phyloP scores from a whole-genome alignment of 1,284 basidiomycete species.

The Apiotrichum veenhuisii region DNA sequence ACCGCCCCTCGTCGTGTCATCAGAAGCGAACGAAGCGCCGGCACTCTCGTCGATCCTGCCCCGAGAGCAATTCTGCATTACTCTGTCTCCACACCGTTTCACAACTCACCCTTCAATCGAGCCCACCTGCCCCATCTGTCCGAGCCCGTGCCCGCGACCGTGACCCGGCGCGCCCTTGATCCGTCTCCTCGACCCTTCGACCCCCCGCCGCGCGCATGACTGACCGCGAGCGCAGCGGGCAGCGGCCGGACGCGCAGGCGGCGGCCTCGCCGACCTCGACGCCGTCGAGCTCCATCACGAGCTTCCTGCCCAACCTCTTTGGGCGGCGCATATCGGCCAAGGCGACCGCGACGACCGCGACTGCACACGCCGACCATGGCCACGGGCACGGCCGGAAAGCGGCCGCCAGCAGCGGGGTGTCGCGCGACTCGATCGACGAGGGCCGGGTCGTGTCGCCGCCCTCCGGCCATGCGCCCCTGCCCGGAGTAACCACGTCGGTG shows the following conservation, averaged over 20 bases:
- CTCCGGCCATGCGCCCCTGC: slow-evolving; percentile 6
- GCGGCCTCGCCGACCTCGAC: slow-evolving; percentile 8
- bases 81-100: too few species aligned
- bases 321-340: slow-evolving; percentile 22
- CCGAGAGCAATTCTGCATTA: too few species aligned
- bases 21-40: too few species aligned
- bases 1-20: too few species aligned
- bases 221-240: slow-evolving; percentile 20
- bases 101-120: too few species aligned
- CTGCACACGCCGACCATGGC: slow-evolving; percentile 4
- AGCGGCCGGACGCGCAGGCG: slow-evolving; percentile 21
- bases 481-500: not conserved
- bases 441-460: slow-evolving; percentile 9
- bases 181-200: not conserved
- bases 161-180: not conserved
- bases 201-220: slow-evolving; percentile 12
- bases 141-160: too few species aligned
- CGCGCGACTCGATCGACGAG: slow-evolving; percentile 17
- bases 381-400: slow-evolving; percentile 16
- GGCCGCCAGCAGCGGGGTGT: slow-evolving; percentile 7
- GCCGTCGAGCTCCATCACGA: slow-evolving; percentile 9
- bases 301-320: slow-evolving; percentile 27
- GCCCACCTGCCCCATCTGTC: too few species aligned
- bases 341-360: slow-evolving; percentile 12
- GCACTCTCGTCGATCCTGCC: too few species aligned